Evolutionary conservation across 73 alveolate genomes (phyloP).

Genomic region (Halteria grandinella): DNA sequence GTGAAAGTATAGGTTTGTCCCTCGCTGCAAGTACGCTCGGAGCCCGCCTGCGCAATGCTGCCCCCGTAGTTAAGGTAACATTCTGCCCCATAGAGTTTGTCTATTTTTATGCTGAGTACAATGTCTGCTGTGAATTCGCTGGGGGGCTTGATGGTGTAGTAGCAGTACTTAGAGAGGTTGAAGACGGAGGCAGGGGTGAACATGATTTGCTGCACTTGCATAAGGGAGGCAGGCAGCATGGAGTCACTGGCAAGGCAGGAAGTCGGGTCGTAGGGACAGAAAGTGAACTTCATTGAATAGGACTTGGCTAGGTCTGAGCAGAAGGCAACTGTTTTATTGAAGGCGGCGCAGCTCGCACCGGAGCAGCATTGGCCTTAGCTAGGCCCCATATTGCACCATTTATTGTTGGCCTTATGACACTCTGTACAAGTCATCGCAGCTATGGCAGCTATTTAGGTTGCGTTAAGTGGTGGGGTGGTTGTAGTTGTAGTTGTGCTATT

Average conservation of each 20-base stretch:
- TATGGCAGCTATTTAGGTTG: too few relatives aligned
- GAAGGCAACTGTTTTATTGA: too few relatives aligned
- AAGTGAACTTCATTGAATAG: too few relatives aligned
- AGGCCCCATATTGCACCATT: too few relatives aligned
- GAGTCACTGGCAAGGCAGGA: constrained; percentile 27
- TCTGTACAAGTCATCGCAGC: too few relatives aligned
- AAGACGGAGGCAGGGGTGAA: constrained; percentile 22
- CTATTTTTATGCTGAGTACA: constrained; percentile 12
- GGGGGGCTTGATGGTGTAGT: constrained; percentile 37
- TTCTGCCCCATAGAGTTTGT: neutral
- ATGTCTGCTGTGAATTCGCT: constrained; percentile 16
- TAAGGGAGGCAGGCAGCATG: neutral
- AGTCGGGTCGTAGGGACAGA: constrained; percentile 36
- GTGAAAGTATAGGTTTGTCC: constrained; percentile 15
- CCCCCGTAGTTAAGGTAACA: constrained; percentile 54
- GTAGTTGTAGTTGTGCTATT: too few relatives aligned
- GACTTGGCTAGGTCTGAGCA: too few relatives aligned
- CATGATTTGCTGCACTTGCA: constrained; percentile 19
- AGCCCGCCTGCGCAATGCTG: constrained; percentile 4
- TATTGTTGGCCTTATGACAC: too few relatives aligned
- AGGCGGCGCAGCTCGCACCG: too few relatives aligned
- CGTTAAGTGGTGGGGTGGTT: too few relatives aligned
- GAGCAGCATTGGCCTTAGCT: too few relatives aligned
- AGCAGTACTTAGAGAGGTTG: constrained; percentile 5
- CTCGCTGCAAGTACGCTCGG: constrained; percentile 10